Percentiles rank a stretch among this genome's conserved stretches.
These are phyloP conservation scores for Aspergillus sp. DNA, from an alignment of 2,329 filamentous ascomycete genomes.

Conservation along the genomic window DNA sequence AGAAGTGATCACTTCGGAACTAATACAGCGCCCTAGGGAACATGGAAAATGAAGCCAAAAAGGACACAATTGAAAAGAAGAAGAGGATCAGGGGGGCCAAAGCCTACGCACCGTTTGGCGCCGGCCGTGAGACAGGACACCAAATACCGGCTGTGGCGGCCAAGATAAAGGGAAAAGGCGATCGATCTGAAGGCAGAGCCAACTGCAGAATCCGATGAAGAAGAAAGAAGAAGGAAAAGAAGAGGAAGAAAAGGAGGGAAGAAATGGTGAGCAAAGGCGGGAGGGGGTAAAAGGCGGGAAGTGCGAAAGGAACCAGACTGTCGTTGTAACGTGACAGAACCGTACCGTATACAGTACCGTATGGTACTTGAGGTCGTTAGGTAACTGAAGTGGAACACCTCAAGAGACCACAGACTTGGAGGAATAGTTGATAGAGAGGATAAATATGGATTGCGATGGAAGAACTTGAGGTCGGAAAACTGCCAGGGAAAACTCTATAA, in stretches of 20 bases:
- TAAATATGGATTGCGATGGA: no score
- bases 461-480: no score
- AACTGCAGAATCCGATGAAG: constrained; percentile 21
- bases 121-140: constrained; percentile 46
- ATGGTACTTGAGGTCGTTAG: no score
- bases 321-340: not conserved
- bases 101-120: constrained; percentile 47
- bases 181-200: constrained; percentile 33
- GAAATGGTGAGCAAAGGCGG: constrained; percentile 13
- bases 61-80: constrained; percentile 14
- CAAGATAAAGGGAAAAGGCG: constrained; percentile 33
- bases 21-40: constrained; percentile 14
- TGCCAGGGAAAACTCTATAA: no score
- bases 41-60: constrained; percentile 14
- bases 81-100: constrained; percentile 32
- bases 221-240: constrained; percentile 12
- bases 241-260: constrained; percentile 11
- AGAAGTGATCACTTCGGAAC: constrained; percentile 15
- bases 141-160: constrained; percentile 46
- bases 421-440: no score
- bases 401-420: no score
- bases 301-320: constrained; percentile 5
- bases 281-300: constrained; percentile 6
- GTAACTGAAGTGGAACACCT: no score
- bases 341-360: no score